A percentile compares a stretch with the other conserved stretches of the same genome.
These are phyloP conservation scores for Phaeodactylum tricornutum DNA, from an alignment of 108 stramenopile genomes.

Conservation along the genomic window DNA sequence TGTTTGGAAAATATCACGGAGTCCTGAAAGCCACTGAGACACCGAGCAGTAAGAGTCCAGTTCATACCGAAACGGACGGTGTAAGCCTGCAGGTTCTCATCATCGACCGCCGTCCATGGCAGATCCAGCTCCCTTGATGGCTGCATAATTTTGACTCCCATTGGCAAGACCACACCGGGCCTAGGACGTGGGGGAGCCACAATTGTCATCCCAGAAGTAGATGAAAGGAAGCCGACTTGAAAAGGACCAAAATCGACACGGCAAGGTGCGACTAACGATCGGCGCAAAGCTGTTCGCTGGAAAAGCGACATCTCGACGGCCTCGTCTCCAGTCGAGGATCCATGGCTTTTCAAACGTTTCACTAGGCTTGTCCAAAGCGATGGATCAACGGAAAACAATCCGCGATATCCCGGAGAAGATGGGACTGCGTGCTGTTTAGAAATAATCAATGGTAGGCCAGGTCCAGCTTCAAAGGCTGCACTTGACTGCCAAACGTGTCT, in stretches of 20 bases:
- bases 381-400: background rate
- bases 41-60: conserved; percentile 47
- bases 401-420: background rate
- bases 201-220: conserved; percentile 26
- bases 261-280: conserved; percentile 17
- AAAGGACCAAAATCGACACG: conserved; percentile 52
- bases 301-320: background rate
- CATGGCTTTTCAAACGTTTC: conserved; percentile 1
- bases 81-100: conserved; percentile 30
- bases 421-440: background rate
- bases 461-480: conserved; percentile 12
- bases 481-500: conserved; percentile 10
- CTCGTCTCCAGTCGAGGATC: conserved; percentile 1
- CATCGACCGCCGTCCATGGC: conserved; percentile 43
- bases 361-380: conserved; percentile 10
- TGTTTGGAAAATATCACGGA: background rate
- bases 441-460: conserved; percentile 17
- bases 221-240: conserved; percentile 24
- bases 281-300: conserved; percentile 19
- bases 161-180: conserved; percentile 47
- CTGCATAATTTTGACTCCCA: conserved; percentile 56
- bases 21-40: conserved; percentile 24
- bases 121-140: conserved; percentile 7
- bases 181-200: conserved; percentile 14
- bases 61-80: conserved; percentile 44